Evolutionary conservation across 352 stramenopile species (phyloP).

Genomic region (Globisporangium camurandrum): DNA sequence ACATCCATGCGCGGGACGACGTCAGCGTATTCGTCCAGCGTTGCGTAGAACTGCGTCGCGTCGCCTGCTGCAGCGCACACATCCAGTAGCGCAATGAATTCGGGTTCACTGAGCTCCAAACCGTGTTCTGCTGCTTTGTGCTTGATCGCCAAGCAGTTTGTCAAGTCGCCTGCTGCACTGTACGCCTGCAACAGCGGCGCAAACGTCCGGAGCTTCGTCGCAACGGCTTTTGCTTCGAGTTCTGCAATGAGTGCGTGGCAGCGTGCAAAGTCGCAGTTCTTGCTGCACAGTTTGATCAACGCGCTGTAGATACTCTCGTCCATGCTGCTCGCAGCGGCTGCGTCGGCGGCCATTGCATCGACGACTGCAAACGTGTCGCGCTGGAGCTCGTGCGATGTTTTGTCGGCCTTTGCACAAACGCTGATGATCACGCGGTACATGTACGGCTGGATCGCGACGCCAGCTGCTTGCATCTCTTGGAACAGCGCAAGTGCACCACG

Average conservation of each 20-base stretch:
- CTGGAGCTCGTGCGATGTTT: conserved; percentile 22
- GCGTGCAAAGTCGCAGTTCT: conserved; percentile 43
- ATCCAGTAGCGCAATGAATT: conserved; percentile 53
- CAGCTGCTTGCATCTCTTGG: conserved; percentile 37
- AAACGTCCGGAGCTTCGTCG: conserved; percentile 69
- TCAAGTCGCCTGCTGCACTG: conserved; percentile 38
- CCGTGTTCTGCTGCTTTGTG: conserved; percentile 31
- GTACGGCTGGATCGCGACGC: conserved; percentile 25
- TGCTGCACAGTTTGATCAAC: conserved; percentile 68
- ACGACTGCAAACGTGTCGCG: conserved; percentile 44
- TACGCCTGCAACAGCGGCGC: conserved; percentile 57
- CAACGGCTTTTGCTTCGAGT: conserved; percentile 36
- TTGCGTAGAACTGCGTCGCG: conserved; percentile 39
- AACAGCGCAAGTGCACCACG: conserved; percentile 35
- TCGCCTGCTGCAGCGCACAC: conserved; percentile 33
- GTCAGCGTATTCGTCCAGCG: conserved; percentile 54
- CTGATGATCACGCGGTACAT: conserved; percentile 59
- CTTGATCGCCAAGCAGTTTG: conserved; percentile 50
- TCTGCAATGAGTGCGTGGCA: conserved; percentile 41
- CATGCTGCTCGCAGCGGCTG: conserved; percentile 16
- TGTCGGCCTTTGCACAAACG: conserved; percentile 41
- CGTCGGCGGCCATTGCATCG: conserved; percentile 54
- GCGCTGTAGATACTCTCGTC: conserved; percentile 69
- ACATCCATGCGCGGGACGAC: conserved; percentile 39
- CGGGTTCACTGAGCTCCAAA: conserved; percentile 52